A percentile compares a stretch with the other conserved stretches of the same genome.
Evolutionary conservation across 1,139 yeast genomes (phyloP).

Genomic region (Candida glucosophila): DNA sequence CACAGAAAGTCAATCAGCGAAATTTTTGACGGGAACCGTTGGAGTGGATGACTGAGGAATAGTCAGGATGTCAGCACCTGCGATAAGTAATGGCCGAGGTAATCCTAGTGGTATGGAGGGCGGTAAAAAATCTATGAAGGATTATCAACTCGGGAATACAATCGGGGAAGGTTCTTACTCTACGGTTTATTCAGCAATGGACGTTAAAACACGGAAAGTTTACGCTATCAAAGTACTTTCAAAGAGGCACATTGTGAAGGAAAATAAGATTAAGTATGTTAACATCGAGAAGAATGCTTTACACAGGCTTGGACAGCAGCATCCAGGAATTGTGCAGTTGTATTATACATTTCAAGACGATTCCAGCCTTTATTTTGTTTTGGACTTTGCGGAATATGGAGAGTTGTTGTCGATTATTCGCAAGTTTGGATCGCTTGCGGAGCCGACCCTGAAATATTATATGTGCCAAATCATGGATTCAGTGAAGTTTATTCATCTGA

Average conservation of each 20-base stretch:
- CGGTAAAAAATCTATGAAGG: constrained; percentile 40
- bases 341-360: constrained; percentile 79
- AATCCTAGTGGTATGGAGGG: too few relatives aligned
- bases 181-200: constrained; percentile 64
- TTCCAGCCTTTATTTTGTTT: constrained; percentile 57
- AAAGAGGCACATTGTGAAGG: constrained; percentile 67
- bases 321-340: constrained; percentile 60
- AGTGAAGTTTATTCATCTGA: constrained; percentile 69
- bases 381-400: constrained; percentile 77
- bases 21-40: too few relatives aligned
- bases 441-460: constrained; percentile 65
- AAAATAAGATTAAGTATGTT: constrained; percentile 72
- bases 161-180: constrained; percentile 81
- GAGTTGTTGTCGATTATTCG: constrained; percentile 65
- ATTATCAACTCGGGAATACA: constrained; percentile 63
- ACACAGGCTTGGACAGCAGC: constrained; percentile 59
- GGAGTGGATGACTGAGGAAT: constrained; percentile 3
- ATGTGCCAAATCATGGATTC: constrained; percentile 81
- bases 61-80: too few relatives aligned
- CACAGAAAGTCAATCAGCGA: too few relatives aligned
- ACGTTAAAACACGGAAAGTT: constrained; percentile 43
- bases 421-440: constrained; percentile 71
- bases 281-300: constrained; percentile 71
- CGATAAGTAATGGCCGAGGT: too few relatives aligned
- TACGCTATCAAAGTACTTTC: constrained; percentile 71